A percentile compares a stretch with the other conserved stretches of the same genome.
Evolutionary conservation across 2,329 filamentous ascomycete genomes (phyloP).

Genomic region (Sporothrix luriei): DNA sequence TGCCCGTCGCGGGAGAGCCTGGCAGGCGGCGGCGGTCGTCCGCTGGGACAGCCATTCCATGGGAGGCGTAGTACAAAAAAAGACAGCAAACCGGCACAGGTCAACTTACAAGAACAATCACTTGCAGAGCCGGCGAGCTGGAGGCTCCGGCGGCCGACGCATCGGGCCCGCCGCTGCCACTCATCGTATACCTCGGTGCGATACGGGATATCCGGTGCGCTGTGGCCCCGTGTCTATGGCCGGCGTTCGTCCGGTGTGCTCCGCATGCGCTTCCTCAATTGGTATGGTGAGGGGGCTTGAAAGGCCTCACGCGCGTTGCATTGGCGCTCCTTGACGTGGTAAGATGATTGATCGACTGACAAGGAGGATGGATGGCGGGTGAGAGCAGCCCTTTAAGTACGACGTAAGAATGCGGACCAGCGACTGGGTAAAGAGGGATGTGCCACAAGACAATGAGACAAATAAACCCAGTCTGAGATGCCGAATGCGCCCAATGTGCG

Average conservation of each 20-base stretch:
- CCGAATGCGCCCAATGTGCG: background rate
- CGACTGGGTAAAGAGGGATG: background rate
- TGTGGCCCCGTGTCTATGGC: background rate
- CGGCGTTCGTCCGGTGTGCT: background rate
- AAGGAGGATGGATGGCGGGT: background rate
- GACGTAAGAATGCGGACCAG: background rate
- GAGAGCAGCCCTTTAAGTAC: slow-evolving; percentile 4
- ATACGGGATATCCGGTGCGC: background rate
- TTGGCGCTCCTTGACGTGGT: background rate
- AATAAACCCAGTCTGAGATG: slow-evolving; percentile 1
- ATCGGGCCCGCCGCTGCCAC: slow-evolving; percentile 33
- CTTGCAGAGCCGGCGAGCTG: slow-evolving; percentile 60
- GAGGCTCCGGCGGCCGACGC: slow-evolving; percentile 27
- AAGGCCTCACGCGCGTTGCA: background rate
- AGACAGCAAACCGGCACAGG: slow-evolving; percentile 5
- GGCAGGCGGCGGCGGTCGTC: background rate
- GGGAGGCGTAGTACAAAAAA: slow-evolving; percentile 24
- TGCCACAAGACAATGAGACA: background rate
- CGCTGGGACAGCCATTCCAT: background rate
- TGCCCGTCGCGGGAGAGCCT: background rate
- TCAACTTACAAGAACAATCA: slow-evolving; percentile 70
- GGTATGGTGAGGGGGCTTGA: background rate
- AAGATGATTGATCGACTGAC: background rate
- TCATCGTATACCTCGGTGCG: slow-evolving; percentile 29
- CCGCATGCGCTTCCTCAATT: background rate